Base-by-base conservation (phyloP, 345 rosid genomes). In the Bruguiera parviflora region DNA sequence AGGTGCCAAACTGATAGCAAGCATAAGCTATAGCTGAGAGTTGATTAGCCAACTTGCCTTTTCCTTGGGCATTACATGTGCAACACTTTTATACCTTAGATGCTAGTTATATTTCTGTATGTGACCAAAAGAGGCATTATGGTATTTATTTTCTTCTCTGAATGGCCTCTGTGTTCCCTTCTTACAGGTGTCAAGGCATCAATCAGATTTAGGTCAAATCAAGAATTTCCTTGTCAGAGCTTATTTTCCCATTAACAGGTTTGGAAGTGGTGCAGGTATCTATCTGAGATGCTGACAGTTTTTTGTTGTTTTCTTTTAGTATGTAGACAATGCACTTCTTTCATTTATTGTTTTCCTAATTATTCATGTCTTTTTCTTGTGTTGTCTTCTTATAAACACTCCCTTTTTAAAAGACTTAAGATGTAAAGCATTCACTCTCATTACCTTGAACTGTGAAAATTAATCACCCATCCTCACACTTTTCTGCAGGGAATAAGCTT, bases 171-270 rank as follows among this genome's bases (percentile, higher is more conserved):
- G 2, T 66, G 11, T 31, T 29, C 33, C 66, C 61, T 61, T 61
- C 51, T 53, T 31, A 56, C 82, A 89, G 98, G 90, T 81, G 75
- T 71, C 90, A 56, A 79, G 79, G 65, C 82, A 82, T 68, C 86
- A 77, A 65, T 79, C 77, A n/a, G 86, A 84, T 70, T 69, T 80
- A 66, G 77, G 77, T 53, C 80, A 77, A n/a, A 72, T 78, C 28
- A 81, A 66, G 70, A 77, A 70, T 74, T 79, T 81, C 65, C 71
- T 87, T 19, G 58, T 59, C 39, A 81, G 85, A 79, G 71, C 78
- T 69, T 74, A 77, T 80, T 55, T 79, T 77, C 78, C 81, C 31
- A 24, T 71, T 39, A 78, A 80, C 67, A 84, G 73, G 66, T 73
- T 61, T 5, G 80, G 84, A 78, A 78, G 69, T 61, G 63, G 57